phyloP scores from a whole-genome alignment of 345 rosid species.

The Sisymbrium altissimum region DNA sequence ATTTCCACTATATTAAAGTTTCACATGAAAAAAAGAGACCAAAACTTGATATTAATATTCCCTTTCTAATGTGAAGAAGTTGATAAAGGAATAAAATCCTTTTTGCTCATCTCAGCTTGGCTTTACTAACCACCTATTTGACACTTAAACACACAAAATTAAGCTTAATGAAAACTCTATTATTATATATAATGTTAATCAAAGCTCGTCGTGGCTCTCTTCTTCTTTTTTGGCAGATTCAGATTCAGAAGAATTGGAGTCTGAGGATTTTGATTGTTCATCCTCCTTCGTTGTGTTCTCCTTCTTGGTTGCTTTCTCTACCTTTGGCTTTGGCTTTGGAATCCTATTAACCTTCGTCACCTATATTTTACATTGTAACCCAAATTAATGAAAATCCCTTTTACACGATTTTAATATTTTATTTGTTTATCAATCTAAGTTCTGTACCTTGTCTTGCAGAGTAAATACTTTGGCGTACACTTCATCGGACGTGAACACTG shows the following conservation, averaged over 20 bases:
- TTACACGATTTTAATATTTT: not conserved
- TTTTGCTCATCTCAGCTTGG: constrained; percentile 16
- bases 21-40: constrained; percentile 1
- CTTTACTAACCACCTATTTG: constrained; percentile 22
- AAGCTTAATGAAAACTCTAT: constrained; percentile 1
- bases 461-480: constrained; percentile 51
- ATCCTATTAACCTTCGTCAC: constrained; percentile 58
- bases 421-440: not conserved
- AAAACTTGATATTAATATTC: constrained; percentile 19
- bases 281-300: constrained; percentile 48
- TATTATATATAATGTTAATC: constrained; percentile 27
- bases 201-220: constrained; percentile 63
- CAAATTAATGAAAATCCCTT: not conserved
- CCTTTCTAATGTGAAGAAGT: constrained; percentile 18
- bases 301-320: constrained; percentile 64
- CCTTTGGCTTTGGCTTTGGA: constrained; percentile 90
- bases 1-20: not conserved
- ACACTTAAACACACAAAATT: constrained; percentile 20
- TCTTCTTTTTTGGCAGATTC: constrained; percentile 33
- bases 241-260: constrained; percentile 32
- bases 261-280: constrained; percentile 26
- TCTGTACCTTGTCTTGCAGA: constrained; percentile 76
- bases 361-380: constrained; percentile 27
- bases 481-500: constrained; percentile 79
- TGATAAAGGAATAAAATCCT: constrained; percentile 17